Evolutionary conservation across 2,329 filamentous ascomycete genomes (phyloP).

Genomic region (Sporothrix pseudoabietina): DNA sequence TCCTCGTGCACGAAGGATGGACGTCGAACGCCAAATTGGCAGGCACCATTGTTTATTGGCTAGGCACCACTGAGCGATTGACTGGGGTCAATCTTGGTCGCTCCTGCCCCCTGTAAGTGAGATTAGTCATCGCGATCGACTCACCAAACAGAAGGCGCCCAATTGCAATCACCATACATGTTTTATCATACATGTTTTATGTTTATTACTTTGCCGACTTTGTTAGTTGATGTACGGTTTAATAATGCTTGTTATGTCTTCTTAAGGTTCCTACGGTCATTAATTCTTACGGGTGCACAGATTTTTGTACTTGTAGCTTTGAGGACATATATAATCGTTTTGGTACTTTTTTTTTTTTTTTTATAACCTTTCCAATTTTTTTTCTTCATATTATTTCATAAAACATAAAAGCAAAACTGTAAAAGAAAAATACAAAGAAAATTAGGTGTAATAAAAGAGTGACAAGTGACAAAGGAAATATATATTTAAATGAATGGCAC

Average conservation of each 20-base stretch:
- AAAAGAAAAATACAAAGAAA: neutral
- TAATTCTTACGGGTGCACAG: neutral
- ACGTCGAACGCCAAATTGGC: neutral
- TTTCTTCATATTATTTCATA: neutral
- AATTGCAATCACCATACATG: neutral
- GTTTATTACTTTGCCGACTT: neutral
- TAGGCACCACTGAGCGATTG: neutral
- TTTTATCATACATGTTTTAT: neutral
- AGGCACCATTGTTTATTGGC: neutral
- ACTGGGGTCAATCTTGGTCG: neutral
- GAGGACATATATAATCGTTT: neutral
- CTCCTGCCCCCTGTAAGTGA: constrained; percentile 5
- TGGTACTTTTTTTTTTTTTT: neutral
- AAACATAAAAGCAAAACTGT: neutral
- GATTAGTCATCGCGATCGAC: constrained; percentile 11
- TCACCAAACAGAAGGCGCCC: neutral
- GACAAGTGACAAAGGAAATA: neutral
- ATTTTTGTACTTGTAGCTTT: neutral
- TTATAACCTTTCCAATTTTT: too few species aligned
- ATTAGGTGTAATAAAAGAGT: neutral
- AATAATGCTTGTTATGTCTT: neutral
- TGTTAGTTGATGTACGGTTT: neutral
- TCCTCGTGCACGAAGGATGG: neutral
- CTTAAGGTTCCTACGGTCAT: neutral
- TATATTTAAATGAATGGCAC: constrained; percentile 2